phyloP scores from a whole-genome alignment of 805 yeast species.

The Kurtzmaniella fragi region DNA sequence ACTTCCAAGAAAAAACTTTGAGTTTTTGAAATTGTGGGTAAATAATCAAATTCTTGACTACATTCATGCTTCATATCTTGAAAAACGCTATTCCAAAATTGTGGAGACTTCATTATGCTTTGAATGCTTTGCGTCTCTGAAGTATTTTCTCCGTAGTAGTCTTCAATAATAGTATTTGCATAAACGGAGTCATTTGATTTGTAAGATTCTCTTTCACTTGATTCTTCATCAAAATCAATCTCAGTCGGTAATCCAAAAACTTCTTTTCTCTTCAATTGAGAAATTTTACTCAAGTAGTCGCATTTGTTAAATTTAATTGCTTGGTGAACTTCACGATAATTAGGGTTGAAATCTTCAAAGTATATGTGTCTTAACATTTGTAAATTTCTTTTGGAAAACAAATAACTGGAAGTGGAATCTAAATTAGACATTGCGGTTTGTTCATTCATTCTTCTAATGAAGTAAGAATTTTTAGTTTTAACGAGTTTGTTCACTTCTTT shows the following conservation, averaged over 20 bases:
- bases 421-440: slow-evolving; percentile 1
- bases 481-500: slow-evolving; percentile 4
- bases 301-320: background rate
- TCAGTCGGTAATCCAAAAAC: background rate
- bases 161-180: background rate
- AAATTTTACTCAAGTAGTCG: background rate
- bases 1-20: slow-evolving; percentile 16
- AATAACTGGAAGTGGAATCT: slow-evolving; percentile 2
- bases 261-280: background rate
- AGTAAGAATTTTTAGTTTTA: slow-evolving; percentile 4
- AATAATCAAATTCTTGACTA: slow-evolving; percentile 11
- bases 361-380: slow-evolving; percentile 11
- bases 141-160: background rate
- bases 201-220: background rate
- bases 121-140: slow-evolving; percentile 3
- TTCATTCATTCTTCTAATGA: slow-evolving; percentile 9
- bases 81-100: slow-evolving; percentile 26
- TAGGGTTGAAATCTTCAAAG: slow-evolving; percentile 10
- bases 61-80: slow-evolving; percentile 19
- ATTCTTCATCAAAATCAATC: background rate
- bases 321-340: slow-evolving; percentile 1
- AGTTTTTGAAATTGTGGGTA: slow-evolving; percentile 15
- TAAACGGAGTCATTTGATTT: background rate
- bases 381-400: slow-evolving; percentile 9
- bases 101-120: slow-evolving; percentile 11